Conservation (phyloP, 768 basidiomycete species). For the Lactarius akahatsu region DNA sequence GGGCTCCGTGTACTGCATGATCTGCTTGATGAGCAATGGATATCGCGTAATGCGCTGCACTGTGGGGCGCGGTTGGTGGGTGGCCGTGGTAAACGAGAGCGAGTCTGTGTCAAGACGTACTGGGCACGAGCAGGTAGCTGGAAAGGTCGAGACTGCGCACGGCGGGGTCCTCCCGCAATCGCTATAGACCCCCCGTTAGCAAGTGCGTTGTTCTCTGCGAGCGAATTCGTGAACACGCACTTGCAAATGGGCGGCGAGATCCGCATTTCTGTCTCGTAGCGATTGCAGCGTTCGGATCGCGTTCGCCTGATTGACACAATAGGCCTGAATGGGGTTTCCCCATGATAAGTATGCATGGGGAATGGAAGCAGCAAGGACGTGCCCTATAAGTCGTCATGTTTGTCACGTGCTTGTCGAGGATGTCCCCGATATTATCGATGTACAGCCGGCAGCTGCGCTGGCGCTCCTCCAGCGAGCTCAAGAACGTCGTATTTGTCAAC, state of each 20-base stretch:
- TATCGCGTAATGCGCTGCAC: slow-evolving; percentile 97
- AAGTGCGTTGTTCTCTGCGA: background rate
- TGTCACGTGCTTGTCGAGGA: slow-evolving; percentile 70
- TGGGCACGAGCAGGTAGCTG: slow-evolving; percentile 88
- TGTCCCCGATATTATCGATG: slow-evolving; percentile 84
- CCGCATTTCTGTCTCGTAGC: slow-evolving; percentile 63
- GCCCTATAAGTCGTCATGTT: slow-evolving; percentile 84
- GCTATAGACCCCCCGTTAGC: slow-evolving; percentile 41
- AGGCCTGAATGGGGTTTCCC: slow-evolving; percentile 50
- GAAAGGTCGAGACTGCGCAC: slow-evolving; percentile 85
- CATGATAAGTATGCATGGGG: background rate
- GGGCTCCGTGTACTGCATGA: slow-evolving; percentile 74
- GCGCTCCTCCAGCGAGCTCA: slow-evolving; percentile 86
- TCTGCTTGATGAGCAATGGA: slow-evolving; percentile 85
- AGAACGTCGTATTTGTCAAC: slow-evolving; percentile 81
- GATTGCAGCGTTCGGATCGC: slow-evolving; percentile 78
- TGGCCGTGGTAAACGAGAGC: background rate
- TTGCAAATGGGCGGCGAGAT: slow-evolving; percentile 64
- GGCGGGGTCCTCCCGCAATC: slow-evolving; percentile 71
- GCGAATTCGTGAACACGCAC: slow-evolving; percentile 37
- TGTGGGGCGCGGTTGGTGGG: slow-evolving; percentile 33
- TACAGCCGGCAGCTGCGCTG: slow-evolving; percentile 93
- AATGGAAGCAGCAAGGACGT: slow-evolving; percentile 28
- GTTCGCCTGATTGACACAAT: slow-evolving; percentile 84
- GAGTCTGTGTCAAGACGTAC: slow-evolving; percentile 45